Base-by-base conservation (phyloP, 371 early-diverging fungal genomes). In the Syncephalis plumigaleata region DNA sequence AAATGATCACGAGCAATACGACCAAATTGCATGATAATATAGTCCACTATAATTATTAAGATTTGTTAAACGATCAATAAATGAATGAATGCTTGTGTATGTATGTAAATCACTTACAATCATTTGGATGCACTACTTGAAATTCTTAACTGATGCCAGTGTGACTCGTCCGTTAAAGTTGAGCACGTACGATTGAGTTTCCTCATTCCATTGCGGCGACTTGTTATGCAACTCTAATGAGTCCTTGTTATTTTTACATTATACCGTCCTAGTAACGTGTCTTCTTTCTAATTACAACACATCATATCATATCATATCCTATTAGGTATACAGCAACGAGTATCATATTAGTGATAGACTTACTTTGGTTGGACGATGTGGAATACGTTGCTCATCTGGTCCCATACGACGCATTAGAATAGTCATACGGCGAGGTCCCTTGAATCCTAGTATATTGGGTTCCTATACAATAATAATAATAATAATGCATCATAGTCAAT, bases 141-240 rank as follows among this genome's bases (percentile, higher is more conserved):
- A 98, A 95, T 97, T 98, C 57, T 96, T 94, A 27, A 95, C 94
- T 3, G 91, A 90, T 7, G 98, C 89, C 56, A 83, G 62, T 16
- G 88, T 84, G 0, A 97, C 94, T 13, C 97, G 67, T 7, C 91
- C 91, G 48, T 82, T 88, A 60, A 97, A 97, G 57, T 97, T 95
- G 16, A 98, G 63, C 0, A 90, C 88, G 67, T 87, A 96, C 4
- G 91, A 84, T 55, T 86, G 81, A 5, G 87, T 91, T 47, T 93
- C 94, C 59, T 81, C 83, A 56, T 84, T 87, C 92, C 92, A 95
- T 50, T 87, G 87, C 0, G 96, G 96, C 21, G 77, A 67, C 56
- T 89, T 91, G 66, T 91, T 95, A 50, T 85, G 77, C 39, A 92
- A 59, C 2, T 74, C 73, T 16, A 88, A 51, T 2, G 81, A 60